A percentile compares a stretch with the other conserved stretches of the same genome.
These are phyloP conservation scores for Pisolithus marmoratus DNA, from an alignment of 768 basidiomycete species.

Conservation along the genomic window DNA sequence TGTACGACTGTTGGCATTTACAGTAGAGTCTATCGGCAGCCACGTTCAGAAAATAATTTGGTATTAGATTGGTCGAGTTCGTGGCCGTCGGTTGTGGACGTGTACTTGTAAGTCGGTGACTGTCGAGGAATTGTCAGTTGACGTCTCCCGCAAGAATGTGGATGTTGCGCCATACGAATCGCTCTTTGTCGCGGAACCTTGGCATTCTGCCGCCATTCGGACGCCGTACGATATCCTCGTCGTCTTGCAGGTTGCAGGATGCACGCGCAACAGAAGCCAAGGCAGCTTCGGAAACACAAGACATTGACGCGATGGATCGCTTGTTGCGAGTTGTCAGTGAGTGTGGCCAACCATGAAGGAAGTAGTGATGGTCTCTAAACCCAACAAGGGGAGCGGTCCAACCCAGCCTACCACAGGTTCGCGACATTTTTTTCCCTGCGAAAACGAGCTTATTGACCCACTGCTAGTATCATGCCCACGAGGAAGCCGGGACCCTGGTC, in stretches of 20 bases:
- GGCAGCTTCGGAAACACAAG: constrained; percentile 46
- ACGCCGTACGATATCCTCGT: neutral
- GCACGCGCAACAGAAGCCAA: constrained; percentile 9
- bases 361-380: neutral
- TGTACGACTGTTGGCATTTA: too few species aligned
- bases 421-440: constrained; percentile 3
- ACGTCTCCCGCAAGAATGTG: too few species aligned
- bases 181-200: too few species aligned
- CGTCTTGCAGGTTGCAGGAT: neutral
- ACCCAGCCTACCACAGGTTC: constrained; percentile 51
- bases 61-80: too few species aligned
- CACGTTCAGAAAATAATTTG: too few species aligned
- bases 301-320: constrained; percentile 52
- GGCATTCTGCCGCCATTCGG: neutral
- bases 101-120: too few species aligned
- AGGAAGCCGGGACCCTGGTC: constrained; percentile 53
- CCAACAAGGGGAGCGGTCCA: constrained; percentile 36
- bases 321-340: constrained; percentile 53
- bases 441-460: constrained; percentile 7
- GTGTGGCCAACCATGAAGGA: constrained; percentile 17
- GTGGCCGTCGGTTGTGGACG: too few species aligned
- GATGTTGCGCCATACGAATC: too few species aligned
- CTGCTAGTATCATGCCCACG: constrained; percentile 48
- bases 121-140: too few species aligned
- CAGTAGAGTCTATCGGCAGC: too few species aligned